Conservation (phyloP, 176 grass and related monocot species). For the barley (Hordeum vulgare) region DNA sequence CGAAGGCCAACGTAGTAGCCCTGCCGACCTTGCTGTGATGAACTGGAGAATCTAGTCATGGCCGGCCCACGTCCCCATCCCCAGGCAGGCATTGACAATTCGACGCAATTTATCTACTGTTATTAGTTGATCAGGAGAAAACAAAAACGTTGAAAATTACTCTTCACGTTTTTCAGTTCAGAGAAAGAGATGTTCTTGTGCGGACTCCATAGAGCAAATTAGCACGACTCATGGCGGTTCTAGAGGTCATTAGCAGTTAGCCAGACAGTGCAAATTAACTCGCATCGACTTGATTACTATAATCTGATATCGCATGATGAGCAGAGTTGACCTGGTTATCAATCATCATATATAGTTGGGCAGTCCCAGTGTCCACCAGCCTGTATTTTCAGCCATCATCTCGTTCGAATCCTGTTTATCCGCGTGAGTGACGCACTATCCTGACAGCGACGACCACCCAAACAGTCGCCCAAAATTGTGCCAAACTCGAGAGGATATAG, state of each 20-base stretch:
- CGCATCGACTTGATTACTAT: neutral
- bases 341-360: neutral
- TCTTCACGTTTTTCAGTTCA: neutral
- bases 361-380: slow-evolving; percentile 10
- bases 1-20: neutral
- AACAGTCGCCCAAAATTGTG: neutral
- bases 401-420: neutral
- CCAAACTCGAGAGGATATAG: neutral
- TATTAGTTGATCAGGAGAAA: neutral
- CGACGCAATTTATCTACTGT: neutral
- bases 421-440: slow-evolving; percentile 2
- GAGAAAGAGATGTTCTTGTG: neutral
- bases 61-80: neutral
- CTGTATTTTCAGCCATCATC: slow-evolving; percentile 2
- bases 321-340: slow-evolving; percentile 13
- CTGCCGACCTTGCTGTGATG: neutral
- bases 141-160: neutral
- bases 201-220: neutral
- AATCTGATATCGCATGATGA: neutral
- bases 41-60: neutral
- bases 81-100: neutral
- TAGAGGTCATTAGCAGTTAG: slow-evolving; percentile 4
- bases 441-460: neutral
- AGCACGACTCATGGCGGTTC: neutral
- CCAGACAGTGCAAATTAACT: neutral